Evolutionary conservation across 371 early-diverging fungal species (phyloP), one percentile per base, ranked within the genome.

Genomic region (Coemansia sp.): DNA sequence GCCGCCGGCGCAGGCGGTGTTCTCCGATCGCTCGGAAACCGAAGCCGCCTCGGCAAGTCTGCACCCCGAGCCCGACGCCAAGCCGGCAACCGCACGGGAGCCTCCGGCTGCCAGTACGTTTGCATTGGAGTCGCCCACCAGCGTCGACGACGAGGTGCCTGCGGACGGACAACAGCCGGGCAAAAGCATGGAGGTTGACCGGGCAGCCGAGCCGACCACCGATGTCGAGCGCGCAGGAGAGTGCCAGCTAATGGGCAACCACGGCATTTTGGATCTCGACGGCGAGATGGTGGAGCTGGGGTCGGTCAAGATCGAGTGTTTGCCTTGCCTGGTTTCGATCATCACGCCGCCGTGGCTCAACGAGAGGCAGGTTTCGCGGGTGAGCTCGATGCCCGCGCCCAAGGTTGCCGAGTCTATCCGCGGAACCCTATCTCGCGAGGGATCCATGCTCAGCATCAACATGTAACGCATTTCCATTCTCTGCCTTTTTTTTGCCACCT

Each of bases 311-410:
- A 72, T 85, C 43, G 85, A 87, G 67, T 75, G 81, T 7, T 70
- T 81, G 62, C 76, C 80, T 31, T 66, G 67, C 9, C 50, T 82
- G 34, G 35, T 83, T 41, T 70, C 59, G 6, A 69, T 84, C 6
- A 57, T 86, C 32, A 71, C 74, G 13, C 83, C 83, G 55, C 76
- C 78, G 3, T 85, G 83, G 83, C 65, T 84, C 40, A 78, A 82
- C 52, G 80, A 81, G 49, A 31, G 45, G 36, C 70, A 55, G 14
- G 47, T 50, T 5, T 31, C 69, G 5, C 43, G 57, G 32, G 64
- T 64, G 31, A 53, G 53, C 61, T 48, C 69, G 4, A 64, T 64
- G 50, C 61, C 73, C 8, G 39, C 47, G 1, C 16, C 56, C 14
- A 73, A 73, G 52, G 50, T 45, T 6, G 52, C 61, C 20, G 62